These are phyloP conservation scores for Aspergillus steynii DNA, from an alignment of 495 filamentous ascomycete species.

Conservation along the genomic window DNA sequence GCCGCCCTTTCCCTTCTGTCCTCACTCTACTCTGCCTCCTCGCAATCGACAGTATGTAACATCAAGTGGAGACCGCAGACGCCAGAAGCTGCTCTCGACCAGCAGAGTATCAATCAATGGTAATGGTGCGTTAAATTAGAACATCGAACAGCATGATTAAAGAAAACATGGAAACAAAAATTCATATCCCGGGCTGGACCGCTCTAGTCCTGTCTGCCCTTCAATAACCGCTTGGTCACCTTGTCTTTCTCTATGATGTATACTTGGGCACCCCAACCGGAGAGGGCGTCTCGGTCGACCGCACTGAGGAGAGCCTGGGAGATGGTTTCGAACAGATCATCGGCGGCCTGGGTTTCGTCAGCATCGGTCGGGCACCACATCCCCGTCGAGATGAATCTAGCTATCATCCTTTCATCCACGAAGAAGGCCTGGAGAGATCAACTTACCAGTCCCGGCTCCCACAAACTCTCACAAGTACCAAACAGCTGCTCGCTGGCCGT, in stretches of 20 bases:
- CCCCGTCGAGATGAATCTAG: not conserved
- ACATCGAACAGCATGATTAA: constrained; percentile 13
- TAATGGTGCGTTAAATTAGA: constrained; percentile 14
- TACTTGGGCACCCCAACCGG: constrained; percentile 97
- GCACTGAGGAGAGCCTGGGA: constrained; percentile 96
- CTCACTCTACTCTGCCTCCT: constrained; percentile 5
- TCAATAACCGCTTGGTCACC: constrained; percentile 96
- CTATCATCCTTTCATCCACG: not conserved
- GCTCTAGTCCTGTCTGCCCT: constrained; percentile 74
- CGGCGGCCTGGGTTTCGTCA: constrained; percentile 60
- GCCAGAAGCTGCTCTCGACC: constrained; percentile 29
- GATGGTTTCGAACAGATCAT: constrained; percentile 97
- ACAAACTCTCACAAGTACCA: constrained; percentile 96
- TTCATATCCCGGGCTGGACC: constrained; percentile 2
- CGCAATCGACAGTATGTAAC: constrained; percentile 20
- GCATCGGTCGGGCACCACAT: not conserved
- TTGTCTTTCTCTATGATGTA: constrained; percentile 99
- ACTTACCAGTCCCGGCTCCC: constrained; percentile 93
- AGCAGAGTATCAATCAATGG: constrained; percentile 18
- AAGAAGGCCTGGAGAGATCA: not conserved
- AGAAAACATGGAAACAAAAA: constrained; percentile 8
- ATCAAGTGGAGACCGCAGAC: constrained; percentile 35
- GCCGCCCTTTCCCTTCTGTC: constrained; percentile 1
- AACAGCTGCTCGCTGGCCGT: constrained; percentile 97
- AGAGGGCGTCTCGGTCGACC: constrained; percentile 93